phyloP scores from a whole-genome alignment of 139 green algal genomes.

The Auxenochlorella pyrenoidosa region DNA sequence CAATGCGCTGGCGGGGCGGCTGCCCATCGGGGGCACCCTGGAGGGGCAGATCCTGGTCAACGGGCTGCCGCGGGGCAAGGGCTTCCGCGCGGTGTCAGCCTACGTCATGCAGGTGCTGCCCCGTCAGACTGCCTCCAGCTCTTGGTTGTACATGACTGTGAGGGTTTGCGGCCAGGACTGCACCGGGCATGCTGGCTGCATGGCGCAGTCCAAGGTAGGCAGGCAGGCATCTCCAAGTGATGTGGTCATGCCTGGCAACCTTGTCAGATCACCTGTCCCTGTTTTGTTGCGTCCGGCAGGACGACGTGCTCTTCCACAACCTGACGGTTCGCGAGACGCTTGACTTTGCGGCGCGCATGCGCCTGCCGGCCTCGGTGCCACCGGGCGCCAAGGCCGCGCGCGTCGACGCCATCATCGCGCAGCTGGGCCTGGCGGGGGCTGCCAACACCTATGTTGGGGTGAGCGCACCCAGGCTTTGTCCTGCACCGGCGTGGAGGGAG shows the following conservation, averaged over 20 bases:
- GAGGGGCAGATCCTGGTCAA: conserved; percentile 49
- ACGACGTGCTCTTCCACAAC: conserved; percentile 71
- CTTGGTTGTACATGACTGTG: no score
- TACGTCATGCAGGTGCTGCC: conserved; percentile 27
- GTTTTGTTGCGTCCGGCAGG: conserved; percentile 28
- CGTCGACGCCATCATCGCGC: conserved; percentile 38
- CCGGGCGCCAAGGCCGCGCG: conserved; percentile 31
- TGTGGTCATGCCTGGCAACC: no score
- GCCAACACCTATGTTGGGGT: conserved; percentile 57
- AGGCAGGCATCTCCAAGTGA: no score
- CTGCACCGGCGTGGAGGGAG: no score
- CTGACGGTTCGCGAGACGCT: conserved; percentile 78
- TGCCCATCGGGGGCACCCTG: conserved; percentile 31
- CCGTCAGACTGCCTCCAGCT: no score
- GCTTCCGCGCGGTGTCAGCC: conserved; percentile 30
- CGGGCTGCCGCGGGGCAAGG: conserved; percentile 6
- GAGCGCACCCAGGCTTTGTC: no score
- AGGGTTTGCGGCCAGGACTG: no score
- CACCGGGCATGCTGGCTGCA: no score
- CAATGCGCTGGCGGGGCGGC: conserved; percentile 43
- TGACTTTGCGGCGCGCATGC: conserved; percentile 55
- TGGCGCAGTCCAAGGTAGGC: no score
- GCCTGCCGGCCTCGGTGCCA: conserved; percentile 39
- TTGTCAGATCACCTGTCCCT: no score
- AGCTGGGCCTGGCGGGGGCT: conserved; percentile 53